Percentiles rank a stretch among this genome's conserved stretches.
These are phyloP conservation scores for Russula abietina DNA, from an alignment of 768 basidiomycete species.

Conservation along the genomic window DNA sequence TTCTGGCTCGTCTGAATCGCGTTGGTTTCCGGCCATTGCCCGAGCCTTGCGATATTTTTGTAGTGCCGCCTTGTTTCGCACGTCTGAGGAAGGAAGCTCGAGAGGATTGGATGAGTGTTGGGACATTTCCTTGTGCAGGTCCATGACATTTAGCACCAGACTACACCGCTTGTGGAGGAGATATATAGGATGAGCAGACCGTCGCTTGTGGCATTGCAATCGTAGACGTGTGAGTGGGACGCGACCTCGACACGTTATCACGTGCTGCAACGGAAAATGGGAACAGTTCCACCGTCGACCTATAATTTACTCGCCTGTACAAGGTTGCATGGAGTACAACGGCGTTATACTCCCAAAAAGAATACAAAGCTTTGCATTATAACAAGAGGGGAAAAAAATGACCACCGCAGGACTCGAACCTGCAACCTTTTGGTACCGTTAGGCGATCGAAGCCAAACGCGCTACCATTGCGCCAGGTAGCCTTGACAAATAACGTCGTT, in stretches of 20 bases:
- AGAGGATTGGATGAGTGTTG: conserved; percentile 73
- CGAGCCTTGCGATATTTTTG: conserved; percentile 36
- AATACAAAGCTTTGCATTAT: not conserved
- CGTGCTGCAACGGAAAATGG: not conserved
- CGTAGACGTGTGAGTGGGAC: not conserved
- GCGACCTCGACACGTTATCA: conserved; percentile 7
- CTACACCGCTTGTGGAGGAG: not conserved
- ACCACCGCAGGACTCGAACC: conserved; percentile 91
- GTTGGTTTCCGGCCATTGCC: conserved; percentile 28
- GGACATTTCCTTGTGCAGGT: conserved; percentile 42
- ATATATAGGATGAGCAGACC: not conserved
- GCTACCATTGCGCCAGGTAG: conserved; percentile 89
- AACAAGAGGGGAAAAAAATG: conserved; percentile 10
- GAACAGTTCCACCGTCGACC: not conserved
- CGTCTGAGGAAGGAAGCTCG: conserved; percentile 58
- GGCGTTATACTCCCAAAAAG: not conserved
- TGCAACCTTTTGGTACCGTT: conserved; percentile 86
- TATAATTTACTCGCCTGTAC: not conserved
- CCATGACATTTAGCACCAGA: conserved; percentile 29
- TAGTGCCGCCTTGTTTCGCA: conserved; percentile 43
- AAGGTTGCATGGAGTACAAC: not conserved
- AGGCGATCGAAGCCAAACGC: conserved; percentile 87
- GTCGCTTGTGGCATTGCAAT: not conserved
- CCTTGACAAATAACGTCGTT: not conserved
- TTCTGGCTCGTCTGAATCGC: conserved; percentile 49